phyloP scores from a whole-genome alignment of 169 alveolate genomes.

The Cryptosporidium viatorum region DNA sequence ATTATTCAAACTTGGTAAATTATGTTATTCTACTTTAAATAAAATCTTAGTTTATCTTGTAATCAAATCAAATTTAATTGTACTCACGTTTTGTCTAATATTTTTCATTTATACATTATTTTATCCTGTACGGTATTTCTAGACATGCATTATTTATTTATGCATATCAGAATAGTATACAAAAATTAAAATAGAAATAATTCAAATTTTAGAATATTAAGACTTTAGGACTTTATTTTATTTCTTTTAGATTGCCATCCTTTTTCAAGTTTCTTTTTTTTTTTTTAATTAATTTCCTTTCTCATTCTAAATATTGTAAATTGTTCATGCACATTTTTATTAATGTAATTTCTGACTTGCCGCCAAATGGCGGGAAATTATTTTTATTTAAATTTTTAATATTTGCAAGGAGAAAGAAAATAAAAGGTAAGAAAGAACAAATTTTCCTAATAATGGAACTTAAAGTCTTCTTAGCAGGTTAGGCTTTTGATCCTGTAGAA shows the following conservation, averaged over 20 bases:
- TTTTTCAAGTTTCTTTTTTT: neutral
- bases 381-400: neutral
- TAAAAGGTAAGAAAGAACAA: no score
- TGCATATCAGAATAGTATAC: neutral
- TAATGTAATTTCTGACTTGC: neutral
- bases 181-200: neutral
- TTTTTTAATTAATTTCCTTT: neutral
- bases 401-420: neutral
- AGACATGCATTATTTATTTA: neutral
- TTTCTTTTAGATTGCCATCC: neutral
- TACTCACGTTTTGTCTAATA: conserved; percentile 15
- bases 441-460: neutral
- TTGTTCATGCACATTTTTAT: neutral
- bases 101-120: neutral
- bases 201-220: neutral
- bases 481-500: neutral
- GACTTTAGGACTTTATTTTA: no score
- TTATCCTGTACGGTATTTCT: neutral
- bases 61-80: neutral
- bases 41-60: neutral
- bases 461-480: neutral
- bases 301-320: neutral
- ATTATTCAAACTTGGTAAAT: neutral
- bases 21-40: neutral
- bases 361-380: neutral